Conservation (phyloP, 805 yeast species). For the Metschnikowia aberdeeniae region DNA sequence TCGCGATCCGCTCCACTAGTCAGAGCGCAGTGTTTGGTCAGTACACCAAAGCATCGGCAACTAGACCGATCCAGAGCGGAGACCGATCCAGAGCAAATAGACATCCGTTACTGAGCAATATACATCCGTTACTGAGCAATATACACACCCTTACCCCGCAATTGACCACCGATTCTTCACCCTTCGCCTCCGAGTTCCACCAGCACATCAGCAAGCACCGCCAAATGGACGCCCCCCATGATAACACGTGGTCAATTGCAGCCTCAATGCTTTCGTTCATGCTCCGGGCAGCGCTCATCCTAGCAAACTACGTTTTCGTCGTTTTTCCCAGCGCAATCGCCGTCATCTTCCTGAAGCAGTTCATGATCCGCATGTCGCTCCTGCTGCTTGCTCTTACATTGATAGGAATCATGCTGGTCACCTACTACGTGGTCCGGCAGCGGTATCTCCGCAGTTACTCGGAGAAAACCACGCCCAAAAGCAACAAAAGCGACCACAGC, state of each 20-base stretch:
- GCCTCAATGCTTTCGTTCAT: background rate
- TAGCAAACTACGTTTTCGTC: slow-evolving; percentile 15
- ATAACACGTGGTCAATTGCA: background rate
- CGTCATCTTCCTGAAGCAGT: slow-evolving; percentile 36
- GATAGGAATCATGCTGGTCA: slow-evolving; percentile 25
- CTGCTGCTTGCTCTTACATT: slow-evolving; percentile 40
- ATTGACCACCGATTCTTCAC: no score
- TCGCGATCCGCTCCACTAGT: no score
- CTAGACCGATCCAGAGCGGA: no score
- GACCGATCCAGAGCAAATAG: no score
- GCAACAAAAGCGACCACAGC: slow-evolving; percentile 34
- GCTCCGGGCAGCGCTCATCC: background rate
- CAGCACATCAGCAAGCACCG: no score
- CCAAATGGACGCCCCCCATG: no score
- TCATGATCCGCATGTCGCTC: slow-evolving; percentile 50
- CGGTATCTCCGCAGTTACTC: slow-evolving; percentile 63
- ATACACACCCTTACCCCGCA: no score
- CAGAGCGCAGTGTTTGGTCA: no score
- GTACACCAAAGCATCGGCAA: no score
- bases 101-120: no score
- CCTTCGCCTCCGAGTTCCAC: no score
- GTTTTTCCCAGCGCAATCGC: slow-evolving; percentile 15
- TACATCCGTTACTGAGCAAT: no score
- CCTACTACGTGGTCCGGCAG: slow-evolving; percentile 54
- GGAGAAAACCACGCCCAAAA: slow-evolving; percentile 22